Conservation (phyloP, 441 rosid genomes). For the Pelargonium australe region DNA sequence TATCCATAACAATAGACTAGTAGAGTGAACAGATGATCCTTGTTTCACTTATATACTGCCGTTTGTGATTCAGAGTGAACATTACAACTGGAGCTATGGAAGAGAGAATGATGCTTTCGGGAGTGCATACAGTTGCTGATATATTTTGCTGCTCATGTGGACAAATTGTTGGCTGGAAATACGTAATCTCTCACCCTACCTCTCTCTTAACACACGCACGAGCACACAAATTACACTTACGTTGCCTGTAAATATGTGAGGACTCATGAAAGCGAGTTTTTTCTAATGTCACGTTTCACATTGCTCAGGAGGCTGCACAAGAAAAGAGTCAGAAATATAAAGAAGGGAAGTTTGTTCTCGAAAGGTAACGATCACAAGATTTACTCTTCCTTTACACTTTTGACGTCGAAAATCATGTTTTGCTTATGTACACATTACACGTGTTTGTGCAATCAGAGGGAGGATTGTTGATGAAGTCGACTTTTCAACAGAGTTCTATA, state of each 20-base stretch:
- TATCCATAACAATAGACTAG: too few species aligned
- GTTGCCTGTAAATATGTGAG: too few species aligned
- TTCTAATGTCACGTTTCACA: too few species aligned
- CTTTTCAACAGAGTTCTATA: constrained; percentile 51
- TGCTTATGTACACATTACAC: constrained; percentile 3
- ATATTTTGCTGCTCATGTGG: constrained; percentile 85
- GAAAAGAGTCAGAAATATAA: constrained; percentile 71
- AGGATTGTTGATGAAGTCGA: constrained; percentile 71
- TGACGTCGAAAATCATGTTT: neutral
- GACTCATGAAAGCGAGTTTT: too few species aligned
- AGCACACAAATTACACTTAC: neutral
- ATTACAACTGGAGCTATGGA: constrained; percentile 54
- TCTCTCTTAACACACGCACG: neutral
- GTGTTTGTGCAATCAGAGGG: constrained; percentile 36
- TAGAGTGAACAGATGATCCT: too few species aligned
- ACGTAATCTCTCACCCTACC: constrained; percentile 37
- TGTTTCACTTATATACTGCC: neutral
- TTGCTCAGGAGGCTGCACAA: constrained; percentile 55
- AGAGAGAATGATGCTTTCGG: constrained; percentile 75
- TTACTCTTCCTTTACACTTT: constrained; percentile 8
- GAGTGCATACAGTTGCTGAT: constrained; percentile 82
- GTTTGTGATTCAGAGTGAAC: constrained; percentile 55
- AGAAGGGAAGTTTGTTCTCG: constrained; percentile 75
- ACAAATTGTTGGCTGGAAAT: constrained; percentile 94
- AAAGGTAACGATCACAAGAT: constrained; percentile 42